A percentile compares a stretch with the other conserved stretches of the same genome.
These are phyloP conservation scores for Arabidopsis hybrid DNA, from an alignment of 441 rosid species.

Conservation along the genomic window DNA sequence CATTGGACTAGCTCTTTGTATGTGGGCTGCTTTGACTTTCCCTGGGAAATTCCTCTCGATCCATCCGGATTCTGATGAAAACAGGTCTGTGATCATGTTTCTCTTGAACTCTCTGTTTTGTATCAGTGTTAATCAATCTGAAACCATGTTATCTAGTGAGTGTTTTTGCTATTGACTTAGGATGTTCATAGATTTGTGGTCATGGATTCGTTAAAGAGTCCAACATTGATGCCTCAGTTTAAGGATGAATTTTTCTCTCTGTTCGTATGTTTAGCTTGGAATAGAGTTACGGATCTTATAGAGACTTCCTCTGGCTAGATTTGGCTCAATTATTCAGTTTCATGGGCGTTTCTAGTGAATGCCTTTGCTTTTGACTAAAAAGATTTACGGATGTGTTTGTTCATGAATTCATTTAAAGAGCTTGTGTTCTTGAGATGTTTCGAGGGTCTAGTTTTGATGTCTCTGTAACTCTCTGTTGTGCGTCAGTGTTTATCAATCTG, in stretches of 20 bases:
- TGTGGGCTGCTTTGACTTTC: slow-evolving; percentile 92
- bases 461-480: neutral
- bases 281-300: neutral
- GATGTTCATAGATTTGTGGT: neutral
- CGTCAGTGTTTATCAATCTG: neutral
- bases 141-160: slow-evolving; percentile 5
- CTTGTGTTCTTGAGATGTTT: slow-evolving; percentile 2
- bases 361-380: neutral
- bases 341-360: slow-evolving; percentile 4
- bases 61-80: slow-evolving; percentile 91
- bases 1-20: slow-evolving; percentile 72
- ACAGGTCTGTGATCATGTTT: slow-evolving; percentile 58
- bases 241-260: neutral
- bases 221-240: slow-evolving; percentile 4
- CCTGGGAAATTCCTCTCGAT: slow-evolving; percentile 89
- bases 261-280: neutral
- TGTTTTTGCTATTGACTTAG: neutral
- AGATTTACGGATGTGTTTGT: neutral
- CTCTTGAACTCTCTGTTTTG: neutral
- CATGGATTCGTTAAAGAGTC: neutral
- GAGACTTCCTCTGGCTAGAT: neutral
- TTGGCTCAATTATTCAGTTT: neutral
- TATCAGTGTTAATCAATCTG: neutral
- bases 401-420: neutral
- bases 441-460: neutral